Percentiles rank a stretch among this genome's conserved stretches.
phyloP scores from a whole-genome alignment of 1,284 basidiomycete genomes.

The Leccinum solheimii region DNA sequence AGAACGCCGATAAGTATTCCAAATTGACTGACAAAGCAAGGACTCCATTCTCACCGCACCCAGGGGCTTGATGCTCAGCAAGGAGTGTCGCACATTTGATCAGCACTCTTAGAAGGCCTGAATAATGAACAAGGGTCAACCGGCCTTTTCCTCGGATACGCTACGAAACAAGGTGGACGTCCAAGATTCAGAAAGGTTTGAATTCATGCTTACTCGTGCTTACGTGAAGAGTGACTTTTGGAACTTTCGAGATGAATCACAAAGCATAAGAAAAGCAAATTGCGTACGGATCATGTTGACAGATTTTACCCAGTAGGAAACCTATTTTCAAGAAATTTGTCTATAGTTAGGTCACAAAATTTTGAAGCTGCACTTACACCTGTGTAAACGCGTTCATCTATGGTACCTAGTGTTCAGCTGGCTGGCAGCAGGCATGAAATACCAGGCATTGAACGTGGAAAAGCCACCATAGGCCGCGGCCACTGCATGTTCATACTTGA shows the following conservation, averaged over 20 bases:
- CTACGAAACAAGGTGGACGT: neutral
- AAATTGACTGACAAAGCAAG: conserved; percentile 13
- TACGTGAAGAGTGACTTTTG: neutral
- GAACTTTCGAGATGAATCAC: neutral
- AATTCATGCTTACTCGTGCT: conserved; percentile 10
- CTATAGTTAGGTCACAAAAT: neutral
- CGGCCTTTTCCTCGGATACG: conserved; percentile 2
- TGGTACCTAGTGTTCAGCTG: neutral
- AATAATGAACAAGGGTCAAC: neutral
- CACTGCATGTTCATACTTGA: neutral
- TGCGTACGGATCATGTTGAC: neutral
- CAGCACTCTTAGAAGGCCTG: neutral
- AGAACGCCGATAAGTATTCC: conserved; percentile 3
- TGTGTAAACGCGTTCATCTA: conserved; percentile 8
- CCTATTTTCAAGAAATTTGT: neutral
- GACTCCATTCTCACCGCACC: neutral
- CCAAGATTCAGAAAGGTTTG: neutral
- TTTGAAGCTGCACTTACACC: neutral
- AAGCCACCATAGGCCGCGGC: neutral
- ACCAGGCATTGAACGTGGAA: neutral
- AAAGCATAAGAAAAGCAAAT: neutral
- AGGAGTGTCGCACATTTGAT: neutral
- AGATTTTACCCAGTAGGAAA: neutral
- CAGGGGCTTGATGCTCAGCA: neutral
- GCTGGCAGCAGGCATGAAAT: neutral